Base-by-base conservation (phyloP, 2,329 filamentous ascomycete genomes). In the Biscogniauxia marginata region DNA sequence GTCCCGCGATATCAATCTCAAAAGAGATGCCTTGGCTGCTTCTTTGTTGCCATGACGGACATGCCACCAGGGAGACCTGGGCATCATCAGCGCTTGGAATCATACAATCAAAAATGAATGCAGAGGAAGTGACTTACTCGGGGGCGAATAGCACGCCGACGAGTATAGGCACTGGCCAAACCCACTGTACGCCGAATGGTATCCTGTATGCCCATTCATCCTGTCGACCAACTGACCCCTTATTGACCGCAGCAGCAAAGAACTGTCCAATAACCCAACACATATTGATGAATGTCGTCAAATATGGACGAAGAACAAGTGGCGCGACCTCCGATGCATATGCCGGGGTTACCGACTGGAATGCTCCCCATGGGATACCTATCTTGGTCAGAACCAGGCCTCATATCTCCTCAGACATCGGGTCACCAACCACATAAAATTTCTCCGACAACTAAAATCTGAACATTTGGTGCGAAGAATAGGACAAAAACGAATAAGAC, bases 101-200 rank as follows among this genome's bases (percentile, higher is more conserved):
- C 69, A 75, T 79, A 7, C 83, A 83, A n/a, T 78, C 80, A 20
- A 83, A 56, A 22, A 84, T 73, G 1, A 84, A 69, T 0, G 84
- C 84, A 9, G n/a, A 39, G 9, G 9, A 39, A 16, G n/a, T 9
- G 2, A 39, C 30, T 6, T 39, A 39, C 30, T 58, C 56, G 30
- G 56, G 74, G n/a, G 71, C 71, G 43, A 74, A 69, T 16, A 62
- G 43, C 3, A 68, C 62, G 4, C 59, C 64, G 2, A 71, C 46
- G n/a, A 74, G 50, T 0, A 76, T 63, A 1, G 70, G 70, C 2
- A 72, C 59, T 0, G 73, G 71, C 67, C 72, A 77, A 3, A 71
- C 56, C 75, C 75, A 77, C 62, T 77, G 73, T 3, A 76, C 47
- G 0, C 67, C 74, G 51, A 73, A 77, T 3, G 74, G 74, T 11